Evolutionary conservation across 2,329 filamentous ascomycete genomes (phyloP).

Genomic region (Fusarium scirpi): DNA sequence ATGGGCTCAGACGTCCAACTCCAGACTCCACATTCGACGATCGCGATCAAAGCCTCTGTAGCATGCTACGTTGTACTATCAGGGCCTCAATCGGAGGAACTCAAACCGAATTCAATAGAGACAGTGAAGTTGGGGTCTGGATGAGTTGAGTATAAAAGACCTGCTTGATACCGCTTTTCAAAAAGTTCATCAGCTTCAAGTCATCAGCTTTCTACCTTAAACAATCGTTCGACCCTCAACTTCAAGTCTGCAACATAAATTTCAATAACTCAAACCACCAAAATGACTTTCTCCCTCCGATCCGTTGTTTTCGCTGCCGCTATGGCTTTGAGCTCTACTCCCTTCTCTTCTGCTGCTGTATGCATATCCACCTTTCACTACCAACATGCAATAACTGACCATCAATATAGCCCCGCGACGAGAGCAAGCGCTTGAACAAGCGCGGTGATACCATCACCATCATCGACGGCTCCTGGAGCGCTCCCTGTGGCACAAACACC

Average conservation of each 20-base stretch:
- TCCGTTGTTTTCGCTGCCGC: neutral
- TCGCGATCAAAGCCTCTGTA: neutral
- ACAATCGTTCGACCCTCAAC: neutral
- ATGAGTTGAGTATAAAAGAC: neutral
- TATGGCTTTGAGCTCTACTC: neutral
- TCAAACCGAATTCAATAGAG: rapidly evolving
- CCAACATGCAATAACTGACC: neutral
- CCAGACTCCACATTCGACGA: neutral
- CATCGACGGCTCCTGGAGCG: neutral
- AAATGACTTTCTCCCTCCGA: neutral
- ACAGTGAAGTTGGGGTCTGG: neutral
- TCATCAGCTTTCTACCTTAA: neutral
- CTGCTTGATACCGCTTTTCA: neutral
- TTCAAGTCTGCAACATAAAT: rapidly evolving
- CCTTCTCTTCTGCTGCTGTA: neutral
- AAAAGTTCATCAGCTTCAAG: neutral
- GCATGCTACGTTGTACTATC: neutral
- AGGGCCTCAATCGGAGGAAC: too few species aligned
- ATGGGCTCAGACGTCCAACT: neutral
- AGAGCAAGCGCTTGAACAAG: neutral
- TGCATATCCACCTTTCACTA: neutral
- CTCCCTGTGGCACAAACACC: neutral
- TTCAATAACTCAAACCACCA: neutral
- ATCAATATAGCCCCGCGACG: neutral
- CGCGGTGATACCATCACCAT: neutral